Percentiles rank a stretch among this genome's conserved stretches.
These are phyloP conservation scores for Geotrichum europaeum DNA, from an alignment of 1,139 yeast species.

Conservation along the genomic window DNA sequence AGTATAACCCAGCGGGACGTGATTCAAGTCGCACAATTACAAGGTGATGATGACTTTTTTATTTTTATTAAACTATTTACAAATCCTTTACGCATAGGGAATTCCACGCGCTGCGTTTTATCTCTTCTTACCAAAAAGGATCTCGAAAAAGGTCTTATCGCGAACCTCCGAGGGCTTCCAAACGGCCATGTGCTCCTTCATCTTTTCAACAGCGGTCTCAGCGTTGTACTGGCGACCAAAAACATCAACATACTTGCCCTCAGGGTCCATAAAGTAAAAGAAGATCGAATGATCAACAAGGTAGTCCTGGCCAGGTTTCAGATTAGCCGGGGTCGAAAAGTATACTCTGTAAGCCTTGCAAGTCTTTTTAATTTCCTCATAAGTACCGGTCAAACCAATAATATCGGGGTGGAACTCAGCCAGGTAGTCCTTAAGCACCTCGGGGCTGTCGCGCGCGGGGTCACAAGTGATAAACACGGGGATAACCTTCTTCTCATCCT, in stretches of 20 bases:
- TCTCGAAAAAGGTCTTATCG: slow-evolving; percentile 11
- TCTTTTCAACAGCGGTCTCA: slow-evolving; percentile 69
- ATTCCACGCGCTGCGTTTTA: not conserved
- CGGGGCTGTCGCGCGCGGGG: slow-evolving; percentile 89
- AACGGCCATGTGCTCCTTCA: slow-evolving; percentile 68
- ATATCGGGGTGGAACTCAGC: slow-evolving; percentile 84
- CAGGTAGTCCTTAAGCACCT: slow-evolving; percentile 68
- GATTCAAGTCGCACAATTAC: not conserved
- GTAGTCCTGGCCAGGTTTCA: slow-evolving; percentile 92
- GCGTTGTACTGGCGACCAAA: slow-evolving; percentile 87
- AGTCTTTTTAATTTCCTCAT: slow-evolving; percentile 71
- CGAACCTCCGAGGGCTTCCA: slow-evolving; percentile 60
- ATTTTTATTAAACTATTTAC: not conserved
- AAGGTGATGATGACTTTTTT: not conserved
- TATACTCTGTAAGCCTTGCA: slow-evolving; percentile 90
- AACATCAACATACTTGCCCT: slow-evolving; percentile 90
- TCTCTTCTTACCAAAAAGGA: slow-evolving; percentile 2
- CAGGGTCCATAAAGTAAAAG: slow-evolving; percentile 94
- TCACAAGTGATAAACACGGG: slow-evolving; percentile 94
- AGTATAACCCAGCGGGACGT: not conserved
- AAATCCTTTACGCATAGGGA: not conserved
- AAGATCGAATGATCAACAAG: slow-evolving; percentile 95
- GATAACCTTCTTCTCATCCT: slow-evolving; percentile 40
- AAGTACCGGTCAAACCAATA: slow-evolving; percentile 85
- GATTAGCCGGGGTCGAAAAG: slow-evolving; percentile 90